A percentile compares a stretch with the other conserved stretches of the same genome.
phyloP scores from a whole-genome alignment of 495 filamentous ascomycete genomes.

The Neurospora sp. region DNA sequence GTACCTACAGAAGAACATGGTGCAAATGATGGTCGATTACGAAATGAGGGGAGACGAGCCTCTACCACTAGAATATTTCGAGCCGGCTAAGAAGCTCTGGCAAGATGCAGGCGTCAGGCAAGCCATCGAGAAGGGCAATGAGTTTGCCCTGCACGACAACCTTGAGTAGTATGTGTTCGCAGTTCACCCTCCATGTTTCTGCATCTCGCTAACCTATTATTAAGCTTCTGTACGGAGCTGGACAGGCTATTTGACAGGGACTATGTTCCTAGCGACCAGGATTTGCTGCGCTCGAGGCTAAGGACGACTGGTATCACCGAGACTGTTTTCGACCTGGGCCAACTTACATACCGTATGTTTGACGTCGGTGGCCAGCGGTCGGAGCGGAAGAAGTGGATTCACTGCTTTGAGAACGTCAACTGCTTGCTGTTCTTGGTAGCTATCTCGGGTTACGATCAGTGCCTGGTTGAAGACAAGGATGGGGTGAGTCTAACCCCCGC shows the following conservation, averaged over 20 bases:
- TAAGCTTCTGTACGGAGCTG: constrained; percentile 81
- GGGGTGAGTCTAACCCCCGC: constrained; percentile 52
- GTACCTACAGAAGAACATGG: constrained; percentile 38
- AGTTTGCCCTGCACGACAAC: constrained; percentile 95
- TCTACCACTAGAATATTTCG: constrained; percentile 56
- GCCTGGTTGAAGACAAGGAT: constrained; percentile 93
- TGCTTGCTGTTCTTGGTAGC: constrained; percentile 91
- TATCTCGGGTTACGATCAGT: constrained; percentile 94
- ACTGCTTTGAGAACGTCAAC: constrained; percentile 97
- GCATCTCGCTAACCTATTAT: neutral
- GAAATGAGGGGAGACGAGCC: constrained; percentile 71
- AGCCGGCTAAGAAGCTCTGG: constrained; percentile 82
- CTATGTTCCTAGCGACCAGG: constrained; percentile 94
- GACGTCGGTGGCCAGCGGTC: constrained; percentile 96
- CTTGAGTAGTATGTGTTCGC: constrained; percentile 67
- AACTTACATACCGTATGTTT: constrained; percentile 97
- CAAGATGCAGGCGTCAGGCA: constrained; percentile 71
- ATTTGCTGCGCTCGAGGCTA: constrained; percentile 84
- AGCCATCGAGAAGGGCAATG: constrained; percentile 81
- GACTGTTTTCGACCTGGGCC: constrained; percentile 87
- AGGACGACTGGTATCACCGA: constrained; percentile 96
- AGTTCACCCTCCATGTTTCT: neutral
- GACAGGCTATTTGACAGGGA: constrained; percentile 80
- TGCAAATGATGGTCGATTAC: constrained; percentile 46
- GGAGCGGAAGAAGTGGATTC: constrained; percentile 99